Percentiles rank a stretch among this genome's conserved stretches.
Evolutionary conservation across 441 rosid genomes (phyloP).

Genomic region (Aquilaria agallochum): DNA sequence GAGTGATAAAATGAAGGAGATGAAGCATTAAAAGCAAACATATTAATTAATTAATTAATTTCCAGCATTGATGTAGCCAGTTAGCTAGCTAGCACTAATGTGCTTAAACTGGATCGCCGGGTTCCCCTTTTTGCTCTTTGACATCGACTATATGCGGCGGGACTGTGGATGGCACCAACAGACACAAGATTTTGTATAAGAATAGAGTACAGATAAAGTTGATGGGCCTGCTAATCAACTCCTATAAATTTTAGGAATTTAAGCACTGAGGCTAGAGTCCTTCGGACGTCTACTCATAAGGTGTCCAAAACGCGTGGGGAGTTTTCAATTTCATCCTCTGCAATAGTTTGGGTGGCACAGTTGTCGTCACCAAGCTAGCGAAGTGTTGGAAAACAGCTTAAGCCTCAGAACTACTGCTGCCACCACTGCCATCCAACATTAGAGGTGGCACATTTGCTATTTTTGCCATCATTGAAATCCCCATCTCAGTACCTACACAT

Average conservation of each 20-base stretch:
- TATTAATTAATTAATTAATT: too few relatives aligned
- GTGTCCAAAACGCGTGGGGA: conserved; percentile 66
- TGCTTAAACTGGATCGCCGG: conserved; percentile 83
- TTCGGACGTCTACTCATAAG: conserved; percentile 43
- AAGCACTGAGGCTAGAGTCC: conserved; percentile 43
- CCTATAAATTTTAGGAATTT: conserved; percentile 47
- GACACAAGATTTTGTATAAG: conserved; percentile 35
- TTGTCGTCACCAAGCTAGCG: conserved; percentile 56
- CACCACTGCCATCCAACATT: conserved; percentile 39
- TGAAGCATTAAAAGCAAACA: too few relatives aligned
- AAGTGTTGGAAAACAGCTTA: conserved; percentile 34
- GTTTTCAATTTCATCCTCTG: conserved; percentile 59
- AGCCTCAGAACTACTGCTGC: conserved; percentile 21
- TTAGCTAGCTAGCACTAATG: conserved; percentile 43
- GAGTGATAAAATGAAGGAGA: too few relatives aligned
- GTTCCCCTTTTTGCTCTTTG: conserved; percentile 85
- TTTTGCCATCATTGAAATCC: conserved; percentile 66
- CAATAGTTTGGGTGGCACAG: conserved; percentile 38
- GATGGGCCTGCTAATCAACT: conserved; percentile 72
- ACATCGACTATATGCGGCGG: conserved; percentile 92
- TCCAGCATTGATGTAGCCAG: too few relatives aligned
- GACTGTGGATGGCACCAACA: conserved; percentile 21
- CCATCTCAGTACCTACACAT: conserved; percentile 42
- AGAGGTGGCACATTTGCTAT: conserved; percentile 57
- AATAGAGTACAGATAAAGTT: conserved; percentile 66